A percentile compares a stretch with the other conserved stretches of the same genome.
Conservation (phyloP, 495 filamentous ascomycete genomes). For the Penicillium robsamsonii region DNA sequence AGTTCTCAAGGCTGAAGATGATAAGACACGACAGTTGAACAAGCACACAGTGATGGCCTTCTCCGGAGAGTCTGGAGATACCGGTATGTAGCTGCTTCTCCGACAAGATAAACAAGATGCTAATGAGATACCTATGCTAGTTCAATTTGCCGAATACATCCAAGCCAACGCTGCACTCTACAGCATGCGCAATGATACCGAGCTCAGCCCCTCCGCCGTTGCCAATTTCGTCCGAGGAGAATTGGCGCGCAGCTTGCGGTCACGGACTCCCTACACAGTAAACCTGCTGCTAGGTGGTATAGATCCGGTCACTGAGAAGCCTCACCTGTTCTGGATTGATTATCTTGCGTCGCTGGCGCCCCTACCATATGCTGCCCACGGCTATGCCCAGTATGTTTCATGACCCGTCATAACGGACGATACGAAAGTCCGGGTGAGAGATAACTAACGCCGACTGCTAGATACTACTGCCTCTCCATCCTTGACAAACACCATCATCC, state of each 20-base stretch:
- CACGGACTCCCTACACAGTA: conserved; percentile 89
- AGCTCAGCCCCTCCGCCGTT: conserved; percentile 83
- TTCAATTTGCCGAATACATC: conserved; percentile 99
- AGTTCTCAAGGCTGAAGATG: conserved; percentile 91
- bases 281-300: conserved; percentile 93
- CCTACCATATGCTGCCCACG: conserved; percentile 93
- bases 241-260: conserved; percentile 83
- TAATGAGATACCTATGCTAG: conserved; percentile 45
- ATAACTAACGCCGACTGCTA: conserved; percentile 30
- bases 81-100: conserved; percentile 56
- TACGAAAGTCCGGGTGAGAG: not conserved
- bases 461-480: conserved; percentile 92
- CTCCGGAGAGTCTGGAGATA: conserved; percentile 94
- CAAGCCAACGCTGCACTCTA: conserved; percentile 98
- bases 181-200: conserved; percentile 93
- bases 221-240: conserved; percentile 90
- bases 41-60: conserved; percentile 95
- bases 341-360: conserved; percentile 86
- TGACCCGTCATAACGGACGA: not conserved
- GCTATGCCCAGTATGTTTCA: conserved; percentile 86
- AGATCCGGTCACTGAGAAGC: conserved; percentile 82
- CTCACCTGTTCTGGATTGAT: conserved; percentile 93
- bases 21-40: conserved; percentile 91
- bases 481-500: conserved; percentile 98
- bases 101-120: conserved; percentile 4